Percentiles rank a stretch among this genome's conserved stretches.
Evolutionary conservation across 441 rosid species (phyloP).

Genomic region (Gossypium laxum): DNA sequence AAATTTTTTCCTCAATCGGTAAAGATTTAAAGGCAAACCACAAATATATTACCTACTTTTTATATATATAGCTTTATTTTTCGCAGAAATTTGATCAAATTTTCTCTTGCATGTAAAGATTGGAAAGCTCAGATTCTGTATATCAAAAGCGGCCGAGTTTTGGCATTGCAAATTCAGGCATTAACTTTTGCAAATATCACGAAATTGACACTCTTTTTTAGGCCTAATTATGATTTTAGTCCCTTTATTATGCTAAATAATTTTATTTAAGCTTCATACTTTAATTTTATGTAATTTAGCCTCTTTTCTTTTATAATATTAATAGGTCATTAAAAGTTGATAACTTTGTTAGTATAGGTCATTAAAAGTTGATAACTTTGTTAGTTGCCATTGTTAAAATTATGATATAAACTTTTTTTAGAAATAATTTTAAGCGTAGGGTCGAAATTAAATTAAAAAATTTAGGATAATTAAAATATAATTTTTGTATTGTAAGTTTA

Average conservation of each 20-base stretch:
- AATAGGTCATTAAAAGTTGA: background rate
- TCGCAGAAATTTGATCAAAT: background rate
- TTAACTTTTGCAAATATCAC: background rate
- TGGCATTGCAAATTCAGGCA: background rate
- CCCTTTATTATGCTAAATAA: background rate
- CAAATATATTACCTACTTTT: background rate
- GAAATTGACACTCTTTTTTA: background rate
- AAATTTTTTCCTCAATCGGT: background rate
- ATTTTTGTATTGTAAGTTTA: too few relatives aligned
- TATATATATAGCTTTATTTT: background rate
- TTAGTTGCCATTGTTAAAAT: background rate
- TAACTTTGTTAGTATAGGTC: too few relatives aligned
- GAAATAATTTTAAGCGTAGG: background rate
- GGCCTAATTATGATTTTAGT: background rate
- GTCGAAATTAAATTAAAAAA: too few relatives aligned
- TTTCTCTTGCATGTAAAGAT: background rate
- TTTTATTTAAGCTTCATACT: background rate
- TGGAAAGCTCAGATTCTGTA: background rate
- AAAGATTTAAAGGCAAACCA: background rate
- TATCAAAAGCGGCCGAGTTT: background rate
- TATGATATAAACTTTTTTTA: background rate
- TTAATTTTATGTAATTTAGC: too few relatives aligned
- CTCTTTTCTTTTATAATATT: background rate
- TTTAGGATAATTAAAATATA: too few relatives aligned
- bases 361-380: too few relatives aligned